Base-by-base conservation (phyloP, 2,329 filamentous ascomycete genomes). In the Xylariaceae sp. region DNA sequence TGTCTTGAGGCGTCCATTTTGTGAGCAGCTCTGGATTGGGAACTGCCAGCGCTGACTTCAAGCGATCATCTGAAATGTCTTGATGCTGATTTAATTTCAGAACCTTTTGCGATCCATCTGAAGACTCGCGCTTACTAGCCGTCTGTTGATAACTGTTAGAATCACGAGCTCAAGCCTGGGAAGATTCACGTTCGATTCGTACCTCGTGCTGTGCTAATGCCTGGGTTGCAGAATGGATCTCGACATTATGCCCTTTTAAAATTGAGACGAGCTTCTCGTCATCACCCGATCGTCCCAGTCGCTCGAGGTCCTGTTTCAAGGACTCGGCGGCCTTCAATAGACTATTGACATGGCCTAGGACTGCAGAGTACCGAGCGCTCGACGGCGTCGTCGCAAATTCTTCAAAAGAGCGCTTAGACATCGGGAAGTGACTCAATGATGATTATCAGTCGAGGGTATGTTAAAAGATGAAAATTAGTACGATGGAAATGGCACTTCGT, bases 1-100 rank as follows among this genome's bases (percentile, higher is more conserved):
- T 79, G 42, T 81, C 78, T 58, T 78, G 73, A 37, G 71, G 74
- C n/a, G 71, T 78, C 81, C 79, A 88, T 58, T 76, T 77, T 56
- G 74, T 79, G 49, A 78, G 70, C 42, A 66, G 61, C 42, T 64
- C 66, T 47, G 67, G 67, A 42, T 60, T 55, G 10, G 70, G 67
- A 45, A 69, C 60, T 56, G 17, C 15, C 42, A 69, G 42, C 4
- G 53, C 15, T 11, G 60, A 58, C 45, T 55, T 17, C 35, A 58
- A 34, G 34, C 35, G 17, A 50, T n/a, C 45, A 37, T 37, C 34
- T 55, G 56, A 50, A 50, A 44, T 15, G 51, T 52, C 47, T 10
- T 53, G 45, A n/a, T 50, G 18, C 15, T 55, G 47, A 11, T 66
- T 61, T 17, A 68, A 55, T 59, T 67, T 72, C 34, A 53, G 66